These are phyloP conservation scores for Schwanniomyces polymorphus DNA, from an alignment of 805 yeast genomes.

Conservation along the genomic window DNA sequence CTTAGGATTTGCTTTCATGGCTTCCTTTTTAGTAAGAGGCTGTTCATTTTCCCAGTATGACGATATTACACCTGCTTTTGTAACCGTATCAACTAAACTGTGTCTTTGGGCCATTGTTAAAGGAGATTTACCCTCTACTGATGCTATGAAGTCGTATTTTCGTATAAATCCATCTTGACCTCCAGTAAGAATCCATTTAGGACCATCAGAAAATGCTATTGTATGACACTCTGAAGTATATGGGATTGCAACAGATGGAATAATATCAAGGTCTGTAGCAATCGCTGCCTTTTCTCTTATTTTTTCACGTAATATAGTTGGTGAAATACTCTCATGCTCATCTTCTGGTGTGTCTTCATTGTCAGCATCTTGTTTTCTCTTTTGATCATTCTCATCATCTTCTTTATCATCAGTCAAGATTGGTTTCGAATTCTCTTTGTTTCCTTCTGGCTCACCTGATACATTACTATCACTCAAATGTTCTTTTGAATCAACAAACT, in stretches of 20 bases:
- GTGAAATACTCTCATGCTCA: not conserved
- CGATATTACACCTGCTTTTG: constrained; percentile 77
- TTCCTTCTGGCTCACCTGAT: not conserved
- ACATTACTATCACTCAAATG: not conserved
- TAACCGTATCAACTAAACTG: constrained; percentile 79
- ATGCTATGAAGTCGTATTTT: constrained; percentile 81
- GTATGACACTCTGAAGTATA: constrained; percentile 78
- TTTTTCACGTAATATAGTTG: constrained; percentile 15
- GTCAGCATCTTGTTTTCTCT: not conserved
- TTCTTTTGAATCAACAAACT: not conserved
- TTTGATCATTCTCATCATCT: constrained; percentile 1
- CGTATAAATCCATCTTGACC: constrained; percentile 95
- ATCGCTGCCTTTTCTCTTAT: constrained; percentile 44
- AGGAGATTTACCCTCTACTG: constrained; percentile 84
- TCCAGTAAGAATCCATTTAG: constrained; percentile 87
- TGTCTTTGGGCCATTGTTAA: constrained; percentile 91
- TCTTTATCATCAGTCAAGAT: constrained; percentile 1
- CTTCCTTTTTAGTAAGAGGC: constrained; percentile 55
- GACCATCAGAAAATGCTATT: constrained; percentile 73
- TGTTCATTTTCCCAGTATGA: constrained; percentile 98
- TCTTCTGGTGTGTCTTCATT: not conserved
- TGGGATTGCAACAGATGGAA: constrained; percentile 87
- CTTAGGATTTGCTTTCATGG: constrained; percentile 32
- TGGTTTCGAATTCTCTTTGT: constrained; percentile 1
- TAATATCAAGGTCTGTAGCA: constrained; percentile 64